Conservation (phyloP, 129 eudicot species). For the Mikania micrantha region DNA sequence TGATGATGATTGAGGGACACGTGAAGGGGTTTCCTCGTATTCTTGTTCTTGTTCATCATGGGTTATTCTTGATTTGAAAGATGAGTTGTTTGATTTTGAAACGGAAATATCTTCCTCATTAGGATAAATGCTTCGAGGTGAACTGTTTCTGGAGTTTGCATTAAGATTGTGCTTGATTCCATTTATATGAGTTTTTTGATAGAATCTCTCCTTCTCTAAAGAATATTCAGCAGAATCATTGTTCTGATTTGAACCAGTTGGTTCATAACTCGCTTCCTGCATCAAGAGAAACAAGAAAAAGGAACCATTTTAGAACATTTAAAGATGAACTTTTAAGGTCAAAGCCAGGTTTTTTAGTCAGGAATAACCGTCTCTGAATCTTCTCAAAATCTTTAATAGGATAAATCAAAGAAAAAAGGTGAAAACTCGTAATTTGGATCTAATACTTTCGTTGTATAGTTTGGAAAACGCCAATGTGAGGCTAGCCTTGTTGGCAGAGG, state of each 20-base stretch:
- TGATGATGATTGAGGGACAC: constrained; percentile 18
- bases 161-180: constrained; percentile 23
- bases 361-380: no score
- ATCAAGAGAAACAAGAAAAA: constrained; percentile 5
- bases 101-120: constrained; percentile 34
- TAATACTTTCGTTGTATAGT: no score
- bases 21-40: constrained; percentile 19
- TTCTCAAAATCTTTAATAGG: no score
- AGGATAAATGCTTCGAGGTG: constrained; percentile 24
- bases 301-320: not conserved
- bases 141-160: constrained; percentile 22
- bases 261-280: constrained; percentile 54
- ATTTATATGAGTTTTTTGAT: constrained; percentile 10
- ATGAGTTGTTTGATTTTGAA: constrained; percentile 47
- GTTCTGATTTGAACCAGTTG: constrained; percentile 36
- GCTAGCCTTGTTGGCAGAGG: no score
- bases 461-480: no score
- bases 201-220: constrained; percentile 22
- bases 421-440: no score
- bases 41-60: constrained; percentile 29
- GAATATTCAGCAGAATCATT: constrained; percentile 37
- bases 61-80: constrained; percentile 32
- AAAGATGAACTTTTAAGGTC: not conserved
- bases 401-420: no score
- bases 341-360: not conserved